Evolutionary conservation across 164 flowering plant genomes (phyloP), one percentile per base, ranked within the genome.

Genomic region (Pachysandra terminalis): DNA sequence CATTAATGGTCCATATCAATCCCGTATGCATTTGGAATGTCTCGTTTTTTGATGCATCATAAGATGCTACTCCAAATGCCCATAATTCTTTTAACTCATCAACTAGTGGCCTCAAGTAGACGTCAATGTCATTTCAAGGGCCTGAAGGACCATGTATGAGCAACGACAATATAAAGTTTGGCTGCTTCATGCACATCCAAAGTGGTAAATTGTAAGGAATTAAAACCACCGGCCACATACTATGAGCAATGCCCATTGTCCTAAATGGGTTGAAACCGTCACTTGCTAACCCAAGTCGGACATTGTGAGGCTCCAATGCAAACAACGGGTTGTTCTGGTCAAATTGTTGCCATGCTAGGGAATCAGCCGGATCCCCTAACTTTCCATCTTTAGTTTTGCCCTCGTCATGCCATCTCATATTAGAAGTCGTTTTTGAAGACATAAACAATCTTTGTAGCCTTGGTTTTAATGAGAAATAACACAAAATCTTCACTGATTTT

Each of bases 181-280:
- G 7, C n/a, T 56, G 57, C 17, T 73, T 63, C 71, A 69, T 72
- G 52, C 70, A 65, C 24, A 69, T 5, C 51, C 69, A 59, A 6
- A 22, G 66, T 32, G 73, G 77, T 35, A 74, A 40, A 19, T 69
- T 64, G 19, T 69, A 74, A 15, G 61, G 28, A 7, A 64, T 35
- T 27, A 69, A 22, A 1, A 74, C 27, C 19, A 74, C 64, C 3
- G 60, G 69, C 72, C 69, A 74, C 13, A 22, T 56, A 28, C 59
- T 74, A 6, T 70, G 28, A 8, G 71, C n/a, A 5, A 14, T 52
- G 24, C 66, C 66, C 73, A 78, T 71, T 1, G 51, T 66, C 0
- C 69, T n/a, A 71, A 72, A 75, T 0, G 78, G 79, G 56, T 75
- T 81, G n/a, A 78, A 71, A 0, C 73, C 76, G 71, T 78, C 76